Base-by-base conservation (phyloP, 1,284 basidiomycete species). In the Wallemia ichthyophaga region DNA sequence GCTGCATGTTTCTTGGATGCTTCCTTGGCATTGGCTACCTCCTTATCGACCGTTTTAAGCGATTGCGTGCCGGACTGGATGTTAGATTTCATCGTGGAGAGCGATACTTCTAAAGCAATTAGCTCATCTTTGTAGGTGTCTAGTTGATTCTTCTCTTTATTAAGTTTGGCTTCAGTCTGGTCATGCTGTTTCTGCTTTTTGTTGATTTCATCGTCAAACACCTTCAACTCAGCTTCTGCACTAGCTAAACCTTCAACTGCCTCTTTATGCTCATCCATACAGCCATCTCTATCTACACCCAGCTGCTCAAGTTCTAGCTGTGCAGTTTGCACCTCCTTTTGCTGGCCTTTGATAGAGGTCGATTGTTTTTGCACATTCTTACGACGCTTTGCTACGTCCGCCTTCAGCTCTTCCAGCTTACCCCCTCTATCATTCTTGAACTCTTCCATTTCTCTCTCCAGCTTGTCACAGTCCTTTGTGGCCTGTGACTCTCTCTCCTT, bases 391-490 rank as follows among this genome's bases (percentile, higher is more conserved):
- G 75, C 75, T 62, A 95, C 87, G 61, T 81, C 78, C 24, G 76
- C 76, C 75, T 89, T 92, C 65, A 98, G 78, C 69, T 96, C 83
- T 48, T 84, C 84, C 60, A 91, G 83, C 72, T 98, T 98, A 57
- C 86, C 86, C 60, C 95, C 92, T 69, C 95, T 94, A 74, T 99
- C 91, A 69, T 88, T 82, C 73, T 94, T 91, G 73, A 98, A 95
- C 73, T 98, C 94, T 59, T 79, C 80, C 88, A 98, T 96, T 68
- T 99, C 94, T 66, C 82, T 82, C 71, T 96, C 85, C 25, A 96
- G 79, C 63, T 82, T 83, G 71, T 81, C 81, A 67, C 79, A 79
- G 62, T 96, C 89, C 0, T 75, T 79, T 59, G 80, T 73, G 0
- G 87, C 85, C 1, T 73, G 75, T 64, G 78, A 78, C 67, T 92